Percentiles rank a stretch among this genome's conserved stretches.
Evolutionary conservation across 306 rosid genomes (phyloP).

Genomic region (Sicyos edulis): DNA sequence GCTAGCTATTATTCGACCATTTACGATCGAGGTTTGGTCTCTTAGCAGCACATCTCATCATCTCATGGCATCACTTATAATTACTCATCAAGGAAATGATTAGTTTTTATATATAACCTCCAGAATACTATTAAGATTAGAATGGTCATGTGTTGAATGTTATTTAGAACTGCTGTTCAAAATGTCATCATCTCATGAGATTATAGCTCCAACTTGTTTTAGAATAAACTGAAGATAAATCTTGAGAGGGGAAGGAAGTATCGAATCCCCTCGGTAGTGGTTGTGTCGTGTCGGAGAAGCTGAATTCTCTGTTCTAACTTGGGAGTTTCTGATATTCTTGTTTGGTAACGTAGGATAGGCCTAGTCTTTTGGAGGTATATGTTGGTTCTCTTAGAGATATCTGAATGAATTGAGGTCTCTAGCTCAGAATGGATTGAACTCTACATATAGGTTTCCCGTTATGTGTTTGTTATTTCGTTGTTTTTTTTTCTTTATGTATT

Average conservation of each 20-base stretch:
- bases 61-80: slow-evolving; percentile 2
- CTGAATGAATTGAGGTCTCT: slow-evolving; percentile 4
- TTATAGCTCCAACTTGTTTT: slow-evolving; percentile 1
- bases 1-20: neutral
- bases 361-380: slow-evolving; percentile 4
- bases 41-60: slow-evolving; percentile 7
- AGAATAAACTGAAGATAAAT: slow-evolving; percentile 16
- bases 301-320: neutral
- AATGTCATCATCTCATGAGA: slow-evolving; percentile 15
- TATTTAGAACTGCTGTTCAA: slow-evolving; percentile 19
- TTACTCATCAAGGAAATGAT: neutral
- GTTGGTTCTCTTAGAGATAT: neutral
- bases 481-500: neutral
- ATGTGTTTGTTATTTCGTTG: neutral
- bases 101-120: slow-evolving; percentile 10
- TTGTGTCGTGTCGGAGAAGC: neutral
- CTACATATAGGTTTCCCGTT: neutral
- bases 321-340: too few species aligned
- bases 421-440: slow-evolving; percentile 17
- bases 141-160: slow-evolving; percentile 9
- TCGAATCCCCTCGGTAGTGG: neutral
- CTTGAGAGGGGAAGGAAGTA: slow-evolving; percentile 2
- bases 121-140: neutral
- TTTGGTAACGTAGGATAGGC: slow-evolving; percentile 1
- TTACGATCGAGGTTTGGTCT: neutral